Percentiles rank a stretch among this genome's conserved stretches.
phyloP scores from a whole-genome alignment of 352 stramenopile species.

The Globisporangium yorkense region DNA sequence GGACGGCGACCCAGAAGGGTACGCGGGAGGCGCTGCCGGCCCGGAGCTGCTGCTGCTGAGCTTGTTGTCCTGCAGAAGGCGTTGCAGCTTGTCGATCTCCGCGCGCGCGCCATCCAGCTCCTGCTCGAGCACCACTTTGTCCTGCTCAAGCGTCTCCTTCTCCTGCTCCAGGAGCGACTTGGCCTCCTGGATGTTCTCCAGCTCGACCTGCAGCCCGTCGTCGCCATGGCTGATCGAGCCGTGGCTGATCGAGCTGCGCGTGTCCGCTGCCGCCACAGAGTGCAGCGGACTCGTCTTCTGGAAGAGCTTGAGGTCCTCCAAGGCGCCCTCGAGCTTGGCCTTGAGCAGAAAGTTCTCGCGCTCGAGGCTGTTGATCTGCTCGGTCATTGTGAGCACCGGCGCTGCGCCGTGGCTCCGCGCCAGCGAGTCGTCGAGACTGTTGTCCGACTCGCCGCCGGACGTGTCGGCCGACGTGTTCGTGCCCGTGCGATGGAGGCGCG shows the following conservation, averaged over 20 bases:
- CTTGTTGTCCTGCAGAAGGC: constrained; percentile 18
- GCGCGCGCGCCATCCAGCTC: constrained; percentile 32
- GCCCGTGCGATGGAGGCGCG: constrained; percentile 20
- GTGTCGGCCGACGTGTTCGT: constrained; percentile 44
- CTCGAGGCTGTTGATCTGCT: constrained; percentile 69
- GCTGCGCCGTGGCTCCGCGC: constrained; percentile 19
- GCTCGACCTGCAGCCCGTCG: constrained; percentile 19
- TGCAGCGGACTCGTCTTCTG: neutral
- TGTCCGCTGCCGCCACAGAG: constrained; percentile 33
- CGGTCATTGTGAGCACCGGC: constrained; percentile 54
- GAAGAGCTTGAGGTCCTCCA: constrained; percentile 36
- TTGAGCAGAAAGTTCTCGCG: constrained; percentile 69
- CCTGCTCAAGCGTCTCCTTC: constrained; percentile 14
- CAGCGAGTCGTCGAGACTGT: constrained; percentile 12
- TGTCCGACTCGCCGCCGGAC: constrained; percentile 18
- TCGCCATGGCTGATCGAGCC: constrained; percentile 25
- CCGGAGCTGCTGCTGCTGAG: neutral
- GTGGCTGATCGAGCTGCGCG: constrained; percentile 36
- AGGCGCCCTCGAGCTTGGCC: constrained; percentile 38
- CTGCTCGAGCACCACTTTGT: constrained; percentile 25
- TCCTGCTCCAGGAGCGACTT: constrained; percentile 19
- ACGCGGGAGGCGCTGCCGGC: constrained; percentile 2
- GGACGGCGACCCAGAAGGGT: constrained; percentile 5
- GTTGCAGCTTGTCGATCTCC: constrained; percentile 29
- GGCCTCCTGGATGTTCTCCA: constrained; percentile 31